Evolutionary conservation across 208 protist species (phyloP), one percentile per base, ranked within the genome.

Genomic region (Zelonia costaricensis): DNA sequence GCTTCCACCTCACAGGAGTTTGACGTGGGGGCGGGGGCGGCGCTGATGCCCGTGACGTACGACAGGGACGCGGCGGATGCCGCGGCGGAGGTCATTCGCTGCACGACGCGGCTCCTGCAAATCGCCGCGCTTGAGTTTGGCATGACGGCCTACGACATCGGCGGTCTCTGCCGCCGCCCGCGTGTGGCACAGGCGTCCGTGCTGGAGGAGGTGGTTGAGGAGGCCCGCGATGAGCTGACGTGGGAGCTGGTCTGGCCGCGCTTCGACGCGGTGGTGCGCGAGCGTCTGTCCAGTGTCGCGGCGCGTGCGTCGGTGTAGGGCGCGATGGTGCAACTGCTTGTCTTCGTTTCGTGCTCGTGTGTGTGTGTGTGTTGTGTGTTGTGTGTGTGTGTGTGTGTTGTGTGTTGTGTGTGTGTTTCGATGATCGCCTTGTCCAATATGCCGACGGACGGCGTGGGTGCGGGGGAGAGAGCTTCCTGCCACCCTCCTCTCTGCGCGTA

Each of bases 71-170:
- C 52, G 10, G 78, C 72, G 7, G 58, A 74, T 25, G 72, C 68
- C 2, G 82, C 82, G 1, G 77, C 73, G 13, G 78, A 84, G 15
- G 42, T 82, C 22, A 47, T 84, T 39, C 56, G 52, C 20, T 84
- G 78, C 65, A 77, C 78, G 25, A 88, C 82, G 46, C 68, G 68
- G 22, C 59, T 88, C 22, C 45, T 88, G 28, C 78, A 84, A 49
- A 74, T 84, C 7, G 77, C 78, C 0, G 78, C 78, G n/a, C 53
- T 86, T 16, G 66, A 84, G 63, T 84, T 74, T 51, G 45, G 47
- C 18, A 63, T 75, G 49, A 84, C 68, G 5, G 76, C 73, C 0
- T 57, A 76, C 16, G 62, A 73, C 23, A 80, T 90, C 51, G 82
- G 82, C 4, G 61, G 62, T 28, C 60, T 89, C 20, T 80, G 75